Percentiles rank a stretch among this genome's conserved stretches.
Evolutionary conservation across 192 early-diverging fungal species (phyloP).

Genomic region (Coemansia nantahalensis): DNA sequence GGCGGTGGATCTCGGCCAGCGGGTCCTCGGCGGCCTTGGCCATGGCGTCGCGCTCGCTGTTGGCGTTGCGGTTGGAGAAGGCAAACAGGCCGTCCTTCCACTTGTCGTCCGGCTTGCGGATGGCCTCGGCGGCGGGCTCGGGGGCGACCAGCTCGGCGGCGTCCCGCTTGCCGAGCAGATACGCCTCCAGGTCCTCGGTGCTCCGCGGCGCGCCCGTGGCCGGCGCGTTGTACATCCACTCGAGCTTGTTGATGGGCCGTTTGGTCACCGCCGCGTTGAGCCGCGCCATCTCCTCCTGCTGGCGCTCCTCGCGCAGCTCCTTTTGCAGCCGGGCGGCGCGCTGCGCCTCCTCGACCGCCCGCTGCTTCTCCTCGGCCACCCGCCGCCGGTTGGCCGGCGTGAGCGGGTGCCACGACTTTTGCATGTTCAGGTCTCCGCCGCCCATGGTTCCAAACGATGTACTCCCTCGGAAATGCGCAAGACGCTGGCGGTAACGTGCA

Average conservation of each 20-base stretch:
- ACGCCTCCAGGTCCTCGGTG: constrained; percentile 81
- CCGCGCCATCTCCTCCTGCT: constrained; percentile 77
- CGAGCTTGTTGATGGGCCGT: constrained; percentile 72
- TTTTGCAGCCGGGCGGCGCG: constrained; percentile 88
- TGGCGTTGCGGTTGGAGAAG: constrained; percentile 66
- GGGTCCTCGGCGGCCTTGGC: constrained; percentile 93
- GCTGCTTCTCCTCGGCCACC: constrained; percentile 64
- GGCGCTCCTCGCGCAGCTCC: constrained; percentile 88
- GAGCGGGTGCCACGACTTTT: constrained; percentile 97
- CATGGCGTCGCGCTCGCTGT: constrained; percentile 73
- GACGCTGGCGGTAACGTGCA: too few relatives aligned
- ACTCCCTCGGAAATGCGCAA: too few relatives aligned
- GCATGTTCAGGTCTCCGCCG: constrained; percentile 70
- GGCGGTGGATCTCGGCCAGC: constrained; percentile 79
- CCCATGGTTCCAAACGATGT: constrained; percentile 32
- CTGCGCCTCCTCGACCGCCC: constrained; percentile 79
- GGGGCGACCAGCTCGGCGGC: constrained; percentile 65
- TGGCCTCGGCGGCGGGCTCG: constrained; percentile 12
- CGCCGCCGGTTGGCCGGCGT: constrained; percentile 81
- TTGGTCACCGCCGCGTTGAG: constrained; percentile 72
- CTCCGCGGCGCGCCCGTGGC: constrained; percentile 46
- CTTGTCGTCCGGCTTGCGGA: constrained; percentile 13
- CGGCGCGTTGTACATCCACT: constrained; percentile 94
- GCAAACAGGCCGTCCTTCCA: constrained; percentile 47
- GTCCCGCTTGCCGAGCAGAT: constrained; percentile 83